Evolutionary conservation across 2,329 filamentous ascomycete species (phyloP).

Genomic region (Trichoderma sp.): DNA sequence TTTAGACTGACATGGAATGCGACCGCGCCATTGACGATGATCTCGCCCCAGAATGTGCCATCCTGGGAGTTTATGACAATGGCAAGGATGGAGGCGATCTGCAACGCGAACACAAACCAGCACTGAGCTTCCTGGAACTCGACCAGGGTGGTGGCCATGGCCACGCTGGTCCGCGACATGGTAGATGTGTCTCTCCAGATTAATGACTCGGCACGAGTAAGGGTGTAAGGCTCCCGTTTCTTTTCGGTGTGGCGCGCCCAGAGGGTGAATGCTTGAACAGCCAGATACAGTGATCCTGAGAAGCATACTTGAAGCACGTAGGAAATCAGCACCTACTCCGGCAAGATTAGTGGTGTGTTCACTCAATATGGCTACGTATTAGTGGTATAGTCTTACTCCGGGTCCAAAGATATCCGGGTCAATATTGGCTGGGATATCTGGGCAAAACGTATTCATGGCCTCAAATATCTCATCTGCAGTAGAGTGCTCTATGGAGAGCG

Average conservation of each 20-base stretch:
- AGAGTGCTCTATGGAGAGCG: slow-evolving; percentile 36
- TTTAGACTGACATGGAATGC: slow-evolving; percentile 46
- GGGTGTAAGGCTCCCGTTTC: slow-evolving; percentile 32
- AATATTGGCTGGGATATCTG: slow-evolving; percentile 43
- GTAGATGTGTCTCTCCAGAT: slow-evolving; percentile 45
- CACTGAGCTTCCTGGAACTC: slow-evolving; percentile 47
- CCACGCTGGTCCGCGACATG: slow-evolving; percentile 45
- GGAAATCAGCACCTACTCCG: slow-evolving; percentile 43
- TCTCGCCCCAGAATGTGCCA: slow-evolving; percentile 47
- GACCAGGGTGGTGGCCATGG: slow-evolving; percentile 47
- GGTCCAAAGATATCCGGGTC: slow-evolving; percentile 48
- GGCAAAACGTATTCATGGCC: slow-evolving; percentile 44
- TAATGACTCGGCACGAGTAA: slow-evolving; percentile 44
- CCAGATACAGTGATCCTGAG: slow-evolving; percentile 40
- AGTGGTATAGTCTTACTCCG: slow-evolving; percentile 37
- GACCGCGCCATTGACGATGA: slow-evolving; percentile 45
- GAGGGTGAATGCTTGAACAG: slow-evolving; percentile 43
- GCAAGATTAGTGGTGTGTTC: slow-evolving; percentile 7
- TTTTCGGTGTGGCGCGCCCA: slow-evolving; percentile 42
- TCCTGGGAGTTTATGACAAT: slow-evolving; percentile 48
- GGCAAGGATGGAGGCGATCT: slow-evolving; percentile 47
- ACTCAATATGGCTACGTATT: background rate
- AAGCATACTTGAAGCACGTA: slow-evolving; percentile 47
- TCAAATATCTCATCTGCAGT: slow-evolving; percentile 40
- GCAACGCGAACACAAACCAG: slow-evolving; percentile 47